Evolutionary conservation across 495 filamentous ascomycete species (phyloP).

Genomic region (Oleoguttula mirabilis): DNA sequence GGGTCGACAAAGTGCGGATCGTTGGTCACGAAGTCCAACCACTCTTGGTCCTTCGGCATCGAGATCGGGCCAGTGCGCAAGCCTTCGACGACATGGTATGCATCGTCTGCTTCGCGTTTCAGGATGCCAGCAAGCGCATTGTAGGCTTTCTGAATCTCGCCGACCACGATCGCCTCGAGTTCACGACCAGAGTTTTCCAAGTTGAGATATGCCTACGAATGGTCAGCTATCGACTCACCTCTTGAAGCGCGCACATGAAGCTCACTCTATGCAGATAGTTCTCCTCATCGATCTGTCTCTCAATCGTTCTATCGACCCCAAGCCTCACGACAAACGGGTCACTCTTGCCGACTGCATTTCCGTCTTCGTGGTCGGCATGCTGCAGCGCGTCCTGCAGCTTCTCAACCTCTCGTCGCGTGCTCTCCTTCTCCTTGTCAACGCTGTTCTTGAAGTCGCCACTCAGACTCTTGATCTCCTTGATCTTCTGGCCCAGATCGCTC

Average conservation of each 20-base stretch:
- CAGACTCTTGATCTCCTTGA: conserved; percentile 90
- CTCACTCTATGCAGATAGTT: conserved; percentile 87
- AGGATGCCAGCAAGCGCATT: conserved; percentile 82
- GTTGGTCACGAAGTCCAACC: conserved; percentile 67
- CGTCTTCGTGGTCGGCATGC: conserved; percentile 62
- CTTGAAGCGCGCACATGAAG: background rate
- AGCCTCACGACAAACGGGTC: conserved; percentile 84
- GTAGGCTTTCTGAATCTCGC: conserved; percentile 95
- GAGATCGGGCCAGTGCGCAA: conserved; percentile 73
- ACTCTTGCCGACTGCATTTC: conserved; percentile 63
- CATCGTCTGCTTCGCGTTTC: conserved; percentile 75
- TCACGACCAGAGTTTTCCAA: conserved; percentile 89
- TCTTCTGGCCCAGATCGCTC: conserved; percentile 84
- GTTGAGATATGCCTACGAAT: conserved; percentile 73
- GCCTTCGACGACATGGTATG: conserved; percentile 63
- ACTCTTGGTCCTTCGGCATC: conserved; percentile 87
- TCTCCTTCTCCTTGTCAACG: conserved; percentile 68
- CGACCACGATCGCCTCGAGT: conserved; percentile 86
- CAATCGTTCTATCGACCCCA: conserved; percentile 74
- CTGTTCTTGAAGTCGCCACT: conserved; percentile 90
- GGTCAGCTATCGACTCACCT: conserved; percentile 8
- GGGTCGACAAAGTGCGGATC: conserved; percentile 87
- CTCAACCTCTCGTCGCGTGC: conserved; percentile 56
- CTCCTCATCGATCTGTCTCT: conserved; percentile 89
- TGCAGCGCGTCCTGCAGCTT: conserved; percentile 69